Base-by-base conservation (phyloP, 2,329 filamentous ascomycete species). In the Septoria linicola region DNA sequence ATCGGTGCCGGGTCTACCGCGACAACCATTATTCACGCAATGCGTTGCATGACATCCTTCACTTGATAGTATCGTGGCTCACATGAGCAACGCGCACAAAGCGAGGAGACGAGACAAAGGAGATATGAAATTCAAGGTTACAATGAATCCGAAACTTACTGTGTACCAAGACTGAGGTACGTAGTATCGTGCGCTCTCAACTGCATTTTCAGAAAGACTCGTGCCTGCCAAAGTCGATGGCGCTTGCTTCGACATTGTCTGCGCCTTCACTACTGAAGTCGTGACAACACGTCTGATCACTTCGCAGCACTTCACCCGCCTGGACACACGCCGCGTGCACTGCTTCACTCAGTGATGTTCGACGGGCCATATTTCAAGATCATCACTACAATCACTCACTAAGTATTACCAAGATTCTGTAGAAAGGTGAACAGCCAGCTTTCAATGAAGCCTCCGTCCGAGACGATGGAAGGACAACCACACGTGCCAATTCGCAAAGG, bases 201-300 rank as follows among this genome's bases (percentile, higher is more conserved):
- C 19, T 23, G 13, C 32, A 35, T 36, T 45, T 27, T 25, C 32
- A 45, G 30, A 36, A n/a, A 19, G 41, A 10, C 23, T 27, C 23
- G 10, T 27, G 23, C 5, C 23, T 27, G 5, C 10, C 23, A 27
- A 5, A 27, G 23, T 27, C 23, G 10, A 27, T 10, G 10, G 23
- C 23, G 23, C 23, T 10, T 27, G 23, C 23, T 10, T 19, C 19
- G 19, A 31, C 27, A 8, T 19, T 21, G 41, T 17, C 21, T n/a
- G 16, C 25, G 27, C 41, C 34, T 19, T n/a, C n/a, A 10, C 10
- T 5, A 5, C 23, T 27, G 5, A 27, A 27, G 23, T 5, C 23
- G 23, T 5, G n/a, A n/a, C n/a, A 39, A 40, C 35, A 39, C 39
- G 44, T 36, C 44, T 47, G 23, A 47, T 47, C 34, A 47, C 34